phyloP scores from a whole-genome alignment of 768 basidiomycete genomes.

The Pisolithus microcarpus region DNA sequence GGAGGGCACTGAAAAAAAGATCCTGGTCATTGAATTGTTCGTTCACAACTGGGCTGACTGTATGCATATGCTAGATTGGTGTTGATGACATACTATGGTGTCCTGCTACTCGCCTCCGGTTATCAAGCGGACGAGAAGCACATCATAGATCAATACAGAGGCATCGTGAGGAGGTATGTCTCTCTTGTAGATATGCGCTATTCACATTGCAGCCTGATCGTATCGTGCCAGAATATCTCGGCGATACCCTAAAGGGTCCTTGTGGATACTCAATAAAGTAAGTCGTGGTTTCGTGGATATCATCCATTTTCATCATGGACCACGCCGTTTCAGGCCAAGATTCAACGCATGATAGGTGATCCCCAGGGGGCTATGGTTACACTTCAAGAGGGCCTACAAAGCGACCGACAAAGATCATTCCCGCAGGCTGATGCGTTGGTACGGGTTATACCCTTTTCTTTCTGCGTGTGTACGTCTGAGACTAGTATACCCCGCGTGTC shows the following conservation, averaged over 20 bases:
- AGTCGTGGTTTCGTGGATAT: slow-evolving; percentile 4
- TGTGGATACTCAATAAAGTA: slow-evolving; percentile 73
- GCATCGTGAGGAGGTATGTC: slow-evolving; percentile 59
- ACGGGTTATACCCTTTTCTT: no score
- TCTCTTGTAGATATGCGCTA: slow-evolving; percentile 2
- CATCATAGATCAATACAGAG: slow-evolving; percentile 54
- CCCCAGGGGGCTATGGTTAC: slow-evolving; percentile 58
- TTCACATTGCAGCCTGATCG: background rate
- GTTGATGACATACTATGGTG: slow-evolving; percentile 74
- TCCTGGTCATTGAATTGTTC: no score
- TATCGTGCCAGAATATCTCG: slow-evolving; percentile 36
- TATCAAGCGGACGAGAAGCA: slow-evolving; percentile 69
- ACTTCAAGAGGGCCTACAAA: slow-evolving; percentile 49
- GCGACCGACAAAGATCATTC: slow-evolving; percentile 48
- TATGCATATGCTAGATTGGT: slow-evolving; percentile 43
- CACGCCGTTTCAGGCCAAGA: slow-evolving; percentile 49
- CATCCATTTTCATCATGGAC: background rate
- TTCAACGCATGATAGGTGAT: slow-evolving; percentile 64
- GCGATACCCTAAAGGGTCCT: slow-evolving; percentile 57
- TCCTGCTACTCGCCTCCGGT: slow-evolving; percentile 61
- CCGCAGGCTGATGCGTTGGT: slow-evolving; percentile 72
- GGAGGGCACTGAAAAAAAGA: no score
- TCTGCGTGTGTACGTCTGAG: background rate
- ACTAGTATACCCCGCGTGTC: background rate
- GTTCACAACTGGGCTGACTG: background rate